Evolutionary conservation across 2,329 filamentous ascomycete genomes (phyloP).

Genomic region (Calonectria crousiana): DNA sequence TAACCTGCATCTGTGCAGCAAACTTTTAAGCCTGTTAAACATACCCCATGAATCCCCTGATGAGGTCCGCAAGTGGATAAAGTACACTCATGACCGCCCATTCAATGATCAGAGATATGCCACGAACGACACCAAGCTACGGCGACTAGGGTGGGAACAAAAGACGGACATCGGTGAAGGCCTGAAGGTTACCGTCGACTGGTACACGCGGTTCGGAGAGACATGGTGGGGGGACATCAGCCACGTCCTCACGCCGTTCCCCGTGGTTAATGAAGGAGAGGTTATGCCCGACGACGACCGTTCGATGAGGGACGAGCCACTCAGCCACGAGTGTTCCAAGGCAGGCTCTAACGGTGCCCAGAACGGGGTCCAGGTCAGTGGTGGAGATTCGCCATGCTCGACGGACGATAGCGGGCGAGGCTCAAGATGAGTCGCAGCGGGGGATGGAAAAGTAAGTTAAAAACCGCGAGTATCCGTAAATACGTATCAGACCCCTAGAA

Average conservation of each 20-base stretch:
- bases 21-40: conserved; percentile 73
- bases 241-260: conserved; percentile 77
- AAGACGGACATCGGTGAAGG: conserved; percentile 74
- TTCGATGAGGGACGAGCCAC: conserved; percentile 50
- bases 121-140: conserved; percentile 77
- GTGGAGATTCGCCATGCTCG: conserved; percentile 9
- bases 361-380: conserved; percentile 19
- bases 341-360: conserved; percentile 20
- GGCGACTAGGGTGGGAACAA: conserved; percentile 76
- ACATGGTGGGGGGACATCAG: conserved; percentile 80
- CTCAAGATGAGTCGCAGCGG: neutral
- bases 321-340: conserved; percentile 37
- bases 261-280: conserved; percentile 68
- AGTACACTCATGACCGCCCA: conserved; percentile 81
- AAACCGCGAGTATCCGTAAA: neutral
- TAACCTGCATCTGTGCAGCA: conserved; percentile 76
- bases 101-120: conserved; percentile 83
- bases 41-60: conserved; percentile 63
- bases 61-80: conserved; percentile 74
- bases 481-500: neutral
- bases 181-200: conserved; percentile 73
- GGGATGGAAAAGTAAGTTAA: neutral
- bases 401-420: neutral
- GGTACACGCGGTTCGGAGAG: conserved; percentile 76
- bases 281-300: conserved; percentile 63